Percentiles rank a stretch among this genome's conserved stretches.
Evolutionary conservation across 2,329 filamentous ascomycete species (phyloP).

Genomic region (Aspergillus proliferans): DNA sequence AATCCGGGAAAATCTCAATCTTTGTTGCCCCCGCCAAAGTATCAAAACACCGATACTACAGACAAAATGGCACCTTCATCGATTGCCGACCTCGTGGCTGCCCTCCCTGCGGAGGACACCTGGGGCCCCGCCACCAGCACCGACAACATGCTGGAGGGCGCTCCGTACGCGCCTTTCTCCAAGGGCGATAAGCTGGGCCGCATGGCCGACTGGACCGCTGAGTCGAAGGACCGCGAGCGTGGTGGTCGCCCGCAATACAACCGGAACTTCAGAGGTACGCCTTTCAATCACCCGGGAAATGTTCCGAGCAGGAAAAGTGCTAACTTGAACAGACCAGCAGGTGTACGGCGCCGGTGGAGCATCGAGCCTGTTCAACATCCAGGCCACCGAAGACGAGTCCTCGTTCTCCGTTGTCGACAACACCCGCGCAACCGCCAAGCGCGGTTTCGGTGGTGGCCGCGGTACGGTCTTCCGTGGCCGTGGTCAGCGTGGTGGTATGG

Average conservation of each 20-base stretch:
- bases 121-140: conserved; percentile 82
- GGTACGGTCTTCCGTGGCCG: conserved; percentile 81
- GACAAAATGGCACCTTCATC: conserved; percentile 47
- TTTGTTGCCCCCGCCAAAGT: not conserved
- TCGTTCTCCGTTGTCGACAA: conserved; percentile 98
- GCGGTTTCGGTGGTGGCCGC: conserved; percentile 75
- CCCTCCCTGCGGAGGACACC: conserved; percentile 66
- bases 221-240: conserved; percentile 68
- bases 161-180: conserved; percentile 95
- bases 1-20: too few relatives aligned
- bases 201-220: conserved; percentile 96
- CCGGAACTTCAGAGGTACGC: conserved; percentile 80
- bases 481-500: conserved; percentile 68
- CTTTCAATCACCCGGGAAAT: not conserved
- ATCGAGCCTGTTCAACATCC: conserved; percentile 80
- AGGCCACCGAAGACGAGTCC: conserved; percentile 89
- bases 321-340: conserved; percentile 67
- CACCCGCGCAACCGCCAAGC: conserved; percentile 76
- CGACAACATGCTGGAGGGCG: conserved; percentile 86
- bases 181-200: conserved; percentile 98
- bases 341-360: conserved; percentile 81
- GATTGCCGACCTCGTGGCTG: conserved; percentile 61
- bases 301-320: not conserved
- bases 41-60: not conserved
- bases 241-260: conserved; percentile 84